These are phyloP conservation scores for Eucalyptus microcorys DNA, from an alignment of 345 rosid species.

Conservation along the genomic window DNA sequence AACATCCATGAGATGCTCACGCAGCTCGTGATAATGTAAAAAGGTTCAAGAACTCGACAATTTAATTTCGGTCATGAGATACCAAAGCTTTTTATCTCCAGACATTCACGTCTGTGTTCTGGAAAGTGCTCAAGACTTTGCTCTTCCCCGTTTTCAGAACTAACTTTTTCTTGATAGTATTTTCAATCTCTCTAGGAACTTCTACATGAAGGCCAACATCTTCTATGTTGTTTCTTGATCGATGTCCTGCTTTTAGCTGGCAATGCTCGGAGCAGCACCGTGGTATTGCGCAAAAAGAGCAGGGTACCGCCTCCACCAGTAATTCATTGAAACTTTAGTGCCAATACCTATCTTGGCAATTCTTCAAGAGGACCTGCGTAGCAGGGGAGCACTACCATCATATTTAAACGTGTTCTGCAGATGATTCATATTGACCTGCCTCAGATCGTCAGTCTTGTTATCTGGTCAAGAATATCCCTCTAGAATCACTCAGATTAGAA, in stretches of 20 bases:
- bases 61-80: background rate
- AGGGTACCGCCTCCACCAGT: constrained; percentile 53
- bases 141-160: background rate
- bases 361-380: constrained; percentile 21
- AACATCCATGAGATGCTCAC: background rate
- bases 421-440: background rate
- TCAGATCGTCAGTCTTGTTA: background rate
- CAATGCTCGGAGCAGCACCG: constrained; percentile 67
- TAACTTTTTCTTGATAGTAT: constrained; percentile 19
- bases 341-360: constrained; percentile 62
- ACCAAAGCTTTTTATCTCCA: constrained; percentile 22
- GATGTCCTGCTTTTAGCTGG: constrained; percentile 27
- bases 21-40: background rate
- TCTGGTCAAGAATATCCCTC: background rate
- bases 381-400: background rate
- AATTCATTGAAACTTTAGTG: constrained; percentile 73
- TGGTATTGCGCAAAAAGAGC: constrained; percentile 56
- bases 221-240: constrained; percentile 1
- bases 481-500: background rate
- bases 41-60: background rate
- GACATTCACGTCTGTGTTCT: constrained; percentile 77
- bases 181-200: constrained; percentile 16
- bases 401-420: background rate
- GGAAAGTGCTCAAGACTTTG: constrained; percentile 16
- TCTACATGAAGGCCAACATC: background rate